A percentile compares a stretch with the other conserved stretches of the same genome.
phyloP scores from a whole-genome alignment of 2,329 filamentous ascomycete species.

The Pyrenochaeta sp. region DNA sequence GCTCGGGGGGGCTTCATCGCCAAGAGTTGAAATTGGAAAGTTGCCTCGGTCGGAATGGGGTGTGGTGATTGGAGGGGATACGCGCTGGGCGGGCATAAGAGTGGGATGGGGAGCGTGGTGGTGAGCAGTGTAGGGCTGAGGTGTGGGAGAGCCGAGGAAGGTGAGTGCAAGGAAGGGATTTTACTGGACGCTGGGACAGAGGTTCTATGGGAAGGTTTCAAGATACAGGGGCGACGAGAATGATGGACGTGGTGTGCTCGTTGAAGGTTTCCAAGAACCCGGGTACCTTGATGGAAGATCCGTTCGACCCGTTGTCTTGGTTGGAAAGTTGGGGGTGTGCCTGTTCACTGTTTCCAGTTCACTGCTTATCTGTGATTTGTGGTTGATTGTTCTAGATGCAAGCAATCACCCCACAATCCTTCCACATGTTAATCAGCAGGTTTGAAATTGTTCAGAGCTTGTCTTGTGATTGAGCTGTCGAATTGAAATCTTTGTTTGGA shows the following conservation, averaged over 20 bases:
- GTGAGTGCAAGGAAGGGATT: no score
- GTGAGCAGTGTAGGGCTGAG: slow-evolving; percentile 3
- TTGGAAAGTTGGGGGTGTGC: no score
- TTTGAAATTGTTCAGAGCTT: no score
- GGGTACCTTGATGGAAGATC: background rate
- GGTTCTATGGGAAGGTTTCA: no score
- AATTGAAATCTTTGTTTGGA: no score
- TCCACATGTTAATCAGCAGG: background rate
- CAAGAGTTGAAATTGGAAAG: slow-evolving; percentile 1
- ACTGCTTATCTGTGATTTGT: background rate
- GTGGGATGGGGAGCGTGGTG: slow-evolving; percentile 6
- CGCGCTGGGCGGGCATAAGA: background rate
- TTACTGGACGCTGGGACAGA: no score
- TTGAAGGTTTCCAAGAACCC: background rate
- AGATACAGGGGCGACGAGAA: no score
- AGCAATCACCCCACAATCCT: background rate
- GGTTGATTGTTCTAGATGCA: background rate
- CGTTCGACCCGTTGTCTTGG: background rate
- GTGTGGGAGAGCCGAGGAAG: no score
- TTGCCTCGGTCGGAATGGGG: slow-evolving; percentile 9
- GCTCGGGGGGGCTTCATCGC: no score
- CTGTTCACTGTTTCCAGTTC: no score
- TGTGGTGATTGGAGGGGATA: slow-evolving; percentile 10
- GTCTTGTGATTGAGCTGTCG: no score
- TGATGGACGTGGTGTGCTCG: no score